phyloP scores from a whole-genome alignment of 495 filamentous ascomycete genomes.

The Penicillium macrosclerotiorum region DNA sequence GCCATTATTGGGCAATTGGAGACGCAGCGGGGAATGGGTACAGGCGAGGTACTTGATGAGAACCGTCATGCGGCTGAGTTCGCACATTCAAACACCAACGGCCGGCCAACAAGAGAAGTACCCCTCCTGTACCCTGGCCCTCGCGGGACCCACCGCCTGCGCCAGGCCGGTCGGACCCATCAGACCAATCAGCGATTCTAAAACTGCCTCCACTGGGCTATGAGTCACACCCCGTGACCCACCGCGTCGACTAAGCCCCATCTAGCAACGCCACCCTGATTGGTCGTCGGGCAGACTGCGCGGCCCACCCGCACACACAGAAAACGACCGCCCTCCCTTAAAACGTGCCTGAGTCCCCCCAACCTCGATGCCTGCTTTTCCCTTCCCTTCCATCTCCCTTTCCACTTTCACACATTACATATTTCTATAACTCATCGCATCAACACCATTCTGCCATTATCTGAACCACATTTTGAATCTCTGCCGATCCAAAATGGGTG shows the following conservation, averaged over 20 bases:
- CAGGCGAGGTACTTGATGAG: constrained; percentile 5
- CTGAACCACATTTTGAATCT: constrained; percentile 25
- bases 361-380: constrained; percentile 37
- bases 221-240: constrained; percentile 47
- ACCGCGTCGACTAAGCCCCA: constrained; percentile 13
- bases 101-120: too few relatives aligned
- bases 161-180: background rate
- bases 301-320: constrained; percentile 23
- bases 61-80: too few relatives aligned
- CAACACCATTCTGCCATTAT: constrained; percentile 31
- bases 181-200: constrained; percentile 32
- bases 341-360: constrained; percentile 42
- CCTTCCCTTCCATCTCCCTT: constrained; percentile 14
- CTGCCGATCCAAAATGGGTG: constrained; percentile 46
- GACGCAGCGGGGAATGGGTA: constrained; percentile 2
- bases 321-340: constrained; percentile 20
- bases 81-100: too few relatives aligned
- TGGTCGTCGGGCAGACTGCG: constrained; percentile 11
- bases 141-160: background rate
- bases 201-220: background rate
- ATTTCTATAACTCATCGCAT: background rate
- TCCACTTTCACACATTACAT: constrained; percentile 9
- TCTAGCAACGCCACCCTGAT: constrained; percentile 16
- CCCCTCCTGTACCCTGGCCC: background rate
- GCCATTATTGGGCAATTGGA: constrained; percentile 20